These are phyloP conservation scores for Tolypocladium ovalisporum DNA, from an alignment of 2,329 filamentous ascomycete species.

Conservation along the genomic window DNA sequence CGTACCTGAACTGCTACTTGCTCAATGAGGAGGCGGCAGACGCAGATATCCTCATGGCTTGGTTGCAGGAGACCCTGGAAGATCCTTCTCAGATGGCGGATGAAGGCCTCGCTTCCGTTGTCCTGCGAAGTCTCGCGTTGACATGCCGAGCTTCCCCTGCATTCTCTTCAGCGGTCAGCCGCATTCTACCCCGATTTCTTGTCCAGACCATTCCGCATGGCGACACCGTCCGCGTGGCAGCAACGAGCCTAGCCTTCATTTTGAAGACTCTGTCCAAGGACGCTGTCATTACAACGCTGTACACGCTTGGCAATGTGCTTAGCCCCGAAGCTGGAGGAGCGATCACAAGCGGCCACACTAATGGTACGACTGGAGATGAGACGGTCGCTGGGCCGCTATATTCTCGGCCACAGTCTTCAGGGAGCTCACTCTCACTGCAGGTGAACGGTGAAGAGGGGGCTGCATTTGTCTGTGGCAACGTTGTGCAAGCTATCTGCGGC, in stretches of 20 bases:
- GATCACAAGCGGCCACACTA: constrained; percentile 39
- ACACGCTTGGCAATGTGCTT: constrained; percentile 90
- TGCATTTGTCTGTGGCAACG: constrained; percentile 65
- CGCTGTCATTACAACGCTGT: constrained; percentile 86
- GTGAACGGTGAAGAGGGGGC: constrained; percentile 69
- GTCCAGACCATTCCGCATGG: constrained; percentile 68
- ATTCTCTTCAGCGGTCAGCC: constrained; percentile 65
- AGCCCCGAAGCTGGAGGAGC: constrained; percentile 56
- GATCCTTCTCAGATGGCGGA: constrained; percentile 78
- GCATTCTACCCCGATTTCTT: constrained; percentile 74
- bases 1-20: constrained; percentile 76
- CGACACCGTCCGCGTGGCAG: constrained; percentile 62
- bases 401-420: constrained; percentile 46
- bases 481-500: constrained; percentile 92
- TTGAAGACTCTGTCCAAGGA: constrained; percentile 80
- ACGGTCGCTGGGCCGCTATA: constrained; percentile 34
- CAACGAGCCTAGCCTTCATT: constrained; percentile 73
- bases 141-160: constrained; percentile 64
- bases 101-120: constrained; percentile 61
- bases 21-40: constrained; percentile 76
- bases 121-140: constrained; percentile 72
- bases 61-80: constrained; percentile 73
- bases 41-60: constrained; percentile 64
- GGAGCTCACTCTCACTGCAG: constrained; percentile 70
- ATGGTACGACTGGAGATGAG: constrained; percentile 30